Percentiles rank a stretch among this genome's conserved stretches.
These are phyloP conservation scores for Arabidopsis arenosa DNA, from an alignment of 345 rosid species.

Conservation along the genomic window DNA sequence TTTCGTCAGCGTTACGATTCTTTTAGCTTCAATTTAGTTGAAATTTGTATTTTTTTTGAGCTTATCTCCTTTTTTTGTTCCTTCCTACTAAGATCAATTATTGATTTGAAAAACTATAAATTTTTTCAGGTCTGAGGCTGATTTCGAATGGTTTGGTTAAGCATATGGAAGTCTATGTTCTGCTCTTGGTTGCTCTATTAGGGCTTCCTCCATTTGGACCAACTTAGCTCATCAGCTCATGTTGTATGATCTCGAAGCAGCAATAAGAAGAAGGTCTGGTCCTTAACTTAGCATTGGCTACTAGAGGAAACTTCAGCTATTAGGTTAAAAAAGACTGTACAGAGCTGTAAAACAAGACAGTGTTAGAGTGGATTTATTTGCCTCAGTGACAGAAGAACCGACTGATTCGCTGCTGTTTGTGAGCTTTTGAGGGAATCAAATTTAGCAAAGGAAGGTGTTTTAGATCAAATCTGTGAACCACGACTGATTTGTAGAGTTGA, in stretches of 20 bases:
- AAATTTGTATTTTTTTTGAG: not conserved
- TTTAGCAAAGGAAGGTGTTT: conserved; percentile 26
- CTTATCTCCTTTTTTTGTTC: not conserved
- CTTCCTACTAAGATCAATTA: conserved; percentile 13
- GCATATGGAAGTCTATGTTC: conserved; percentile 38
- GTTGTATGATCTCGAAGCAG: conserved; percentile 20
- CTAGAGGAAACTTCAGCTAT: conserved; percentile 30
- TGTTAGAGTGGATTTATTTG: conserved; percentile 20
- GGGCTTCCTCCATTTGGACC: conserved; percentile 47
- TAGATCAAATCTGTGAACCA: conserved; percentile 42
- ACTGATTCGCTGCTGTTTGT: conserved; percentile 23
- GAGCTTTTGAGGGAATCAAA: conserved; percentile 30
- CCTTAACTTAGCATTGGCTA: conserved; percentile 31
- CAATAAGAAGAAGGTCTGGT: conserved; percentile 1
- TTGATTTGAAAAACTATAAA: not conserved
- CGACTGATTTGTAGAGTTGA: conserved; percentile 33
- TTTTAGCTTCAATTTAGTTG: conserved; percentile 30
- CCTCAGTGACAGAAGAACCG: conserved; percentile 20
- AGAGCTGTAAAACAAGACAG: conserved; percentile 26
- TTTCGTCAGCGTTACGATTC: conserved; percentile 45
- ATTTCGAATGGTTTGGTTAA: conserved; percentile 29
- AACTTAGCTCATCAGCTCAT: conserved; percentile 31
- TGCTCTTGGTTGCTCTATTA: conserved; percentile 39
- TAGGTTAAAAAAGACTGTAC: conserved; percentile 33
- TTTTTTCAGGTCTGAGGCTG: conserved; percentile 34